Percentiles rank a stretch among this genome's conserved stretches.
Conservation (phyloP, 495 filamentous ascomycete genomes). For the Oidiodendron maius region DNA sequence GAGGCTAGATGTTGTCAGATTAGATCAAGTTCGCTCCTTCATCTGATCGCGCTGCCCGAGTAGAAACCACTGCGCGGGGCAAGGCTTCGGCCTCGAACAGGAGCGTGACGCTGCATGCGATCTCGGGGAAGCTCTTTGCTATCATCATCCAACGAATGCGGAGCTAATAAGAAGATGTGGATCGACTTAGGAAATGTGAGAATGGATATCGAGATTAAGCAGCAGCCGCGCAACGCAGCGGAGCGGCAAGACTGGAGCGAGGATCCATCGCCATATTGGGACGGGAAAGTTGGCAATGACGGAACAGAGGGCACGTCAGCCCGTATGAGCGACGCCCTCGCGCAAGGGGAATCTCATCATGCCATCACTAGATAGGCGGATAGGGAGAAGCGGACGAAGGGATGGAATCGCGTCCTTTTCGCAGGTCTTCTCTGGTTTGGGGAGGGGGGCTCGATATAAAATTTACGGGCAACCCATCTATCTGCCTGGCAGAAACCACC, state of each 20-base stretch:
- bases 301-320: background rate
- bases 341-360: no score
- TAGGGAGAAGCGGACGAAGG: no score
- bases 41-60: constrained; percentile 14
- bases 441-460: no score
- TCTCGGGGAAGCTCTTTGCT: constrained; percentile 21
- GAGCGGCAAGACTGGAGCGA: background rate
- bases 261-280: background rate
- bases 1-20: constrained; percentile 25
- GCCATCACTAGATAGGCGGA: no score
- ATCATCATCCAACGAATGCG: constrained; percentile 18
- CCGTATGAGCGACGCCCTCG: background rate
- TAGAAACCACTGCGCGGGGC: constrained; percentile 16
- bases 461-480: no score
- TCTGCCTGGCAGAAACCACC: no score
- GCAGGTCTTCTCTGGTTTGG: no score
- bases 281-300: background rate
- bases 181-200: background rate
- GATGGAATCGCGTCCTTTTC: no score
- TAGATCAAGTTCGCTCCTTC: constrained; percentile 25
- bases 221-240: background rate
- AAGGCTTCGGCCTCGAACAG: constrained; percentile 19
- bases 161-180: background rate
- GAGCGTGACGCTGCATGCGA: constrained; percentile 8
- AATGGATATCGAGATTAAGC: background rate